These are phyloP conservation scores for Daldinia decipiens DNA, from an alignment of 495 filamentous ascomycete genomes.

Conservation along the genomic window DNA sequence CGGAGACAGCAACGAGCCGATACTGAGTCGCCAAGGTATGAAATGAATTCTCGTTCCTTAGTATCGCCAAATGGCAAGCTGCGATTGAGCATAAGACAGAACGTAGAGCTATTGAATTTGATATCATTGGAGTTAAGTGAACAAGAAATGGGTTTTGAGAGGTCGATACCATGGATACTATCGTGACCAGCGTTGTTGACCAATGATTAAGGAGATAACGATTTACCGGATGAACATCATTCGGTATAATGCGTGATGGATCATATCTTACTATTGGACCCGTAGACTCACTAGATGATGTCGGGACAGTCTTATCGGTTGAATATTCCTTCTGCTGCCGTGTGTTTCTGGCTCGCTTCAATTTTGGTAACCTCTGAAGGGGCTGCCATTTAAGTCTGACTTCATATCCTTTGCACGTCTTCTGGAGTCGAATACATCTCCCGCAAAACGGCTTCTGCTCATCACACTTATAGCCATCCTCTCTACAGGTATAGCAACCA, in stretches of 20 bases:
- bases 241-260: conserved; percentile 30
- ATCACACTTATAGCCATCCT: conserved; percentile 49
- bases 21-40: conserved; percentile 40
- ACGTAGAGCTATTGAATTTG: conserved; percentile 40
- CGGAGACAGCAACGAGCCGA: conserved; percentile 36
- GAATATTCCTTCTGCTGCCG: conserved; percentile 16
- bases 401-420: conserved; percentile 47
- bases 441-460: conserved; percentile 47
- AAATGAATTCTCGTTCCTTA: conserved; percentile 39
- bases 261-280: conserved; percentile 7
- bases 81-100: conserved; percentile 46
- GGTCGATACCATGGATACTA: conserved; percentile 42
- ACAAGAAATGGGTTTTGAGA: conserved; percentile 44
- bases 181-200: conserved; percentile 42
- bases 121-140: conserved; percentile 45
- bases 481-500: conserved; percentile 48
- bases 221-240: conserved; percentile 25
- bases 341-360: conserved; percentile 23
- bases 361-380: conserved; percentile 23
- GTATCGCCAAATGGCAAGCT: conserved; percentile 43
- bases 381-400: conserved; percentile 44
- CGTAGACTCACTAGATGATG: background rate
- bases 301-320: background rate
- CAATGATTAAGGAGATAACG: conserved; percentile 47
- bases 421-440: conserved; percentile 42